Conservation (phyloP, 345 rosid genomes). For the Rhodamnia argentea region DNA sequence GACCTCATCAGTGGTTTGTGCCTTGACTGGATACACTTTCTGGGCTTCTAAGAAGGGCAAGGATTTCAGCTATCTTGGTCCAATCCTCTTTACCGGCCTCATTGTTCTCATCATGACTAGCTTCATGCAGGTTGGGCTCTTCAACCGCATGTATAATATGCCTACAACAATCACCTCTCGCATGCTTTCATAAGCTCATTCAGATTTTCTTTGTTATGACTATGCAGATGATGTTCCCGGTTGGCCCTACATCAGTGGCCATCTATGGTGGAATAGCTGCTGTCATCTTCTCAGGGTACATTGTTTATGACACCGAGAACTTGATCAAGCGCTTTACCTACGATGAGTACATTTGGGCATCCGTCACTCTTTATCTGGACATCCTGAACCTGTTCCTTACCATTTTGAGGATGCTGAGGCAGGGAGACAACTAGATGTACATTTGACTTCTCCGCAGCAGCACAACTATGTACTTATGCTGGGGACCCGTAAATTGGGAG, state of each 20-base stretch:
- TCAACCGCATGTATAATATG: background rate
- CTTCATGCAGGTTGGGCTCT: constrained; percentile 62
- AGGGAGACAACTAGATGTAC: constrained; percentile 34
- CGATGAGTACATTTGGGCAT: constrained; percentile 89
- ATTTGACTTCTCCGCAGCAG: background rate
- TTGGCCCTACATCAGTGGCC: constrained; percentile 72
- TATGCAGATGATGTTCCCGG: constrained; percentile 74
- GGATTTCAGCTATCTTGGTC: constrained; percentile 89
- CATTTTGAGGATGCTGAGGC: constrained; percentile 71
- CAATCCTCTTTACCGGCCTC: constrained; percentile 81
- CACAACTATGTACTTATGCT: background rate
- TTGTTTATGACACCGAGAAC: constrained; percentile 81
- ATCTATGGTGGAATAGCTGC: constrained; percentile 79
- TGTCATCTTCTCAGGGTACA: constrained; percentile 79
- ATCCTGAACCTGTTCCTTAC: constrained; percentile 82
- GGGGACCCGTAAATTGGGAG: background rate
- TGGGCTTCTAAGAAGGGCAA: constrained; percentile 97
- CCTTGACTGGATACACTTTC: constrained; percentile 89
- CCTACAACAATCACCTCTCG: background rate
- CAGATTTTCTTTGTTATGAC: background rate
- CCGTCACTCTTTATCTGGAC: constrained; percentile 80
- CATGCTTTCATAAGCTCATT: background rate
- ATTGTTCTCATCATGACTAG: constrained; percentile 64
- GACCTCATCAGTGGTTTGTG: constrained; percentile 70
- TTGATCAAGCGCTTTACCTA: constrained; percentile 90